phyloP scores from a whole-genome alignment of 306 rosid genomes.

The Ormosia emarginata region DNA sequence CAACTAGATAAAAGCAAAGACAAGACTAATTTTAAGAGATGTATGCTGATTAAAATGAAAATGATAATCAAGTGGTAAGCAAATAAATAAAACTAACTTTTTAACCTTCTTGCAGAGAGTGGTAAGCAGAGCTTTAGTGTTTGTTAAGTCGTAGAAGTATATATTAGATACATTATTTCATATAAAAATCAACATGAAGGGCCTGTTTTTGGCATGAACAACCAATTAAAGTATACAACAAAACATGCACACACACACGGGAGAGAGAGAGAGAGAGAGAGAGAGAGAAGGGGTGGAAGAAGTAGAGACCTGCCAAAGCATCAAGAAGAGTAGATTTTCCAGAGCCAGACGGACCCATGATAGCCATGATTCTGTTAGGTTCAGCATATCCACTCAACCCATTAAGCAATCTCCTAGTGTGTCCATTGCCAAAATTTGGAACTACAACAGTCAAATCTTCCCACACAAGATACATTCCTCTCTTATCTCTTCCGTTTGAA shows the following conservation, averaged over 20 bases:
- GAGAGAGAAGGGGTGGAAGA: not conserved
- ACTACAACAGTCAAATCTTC: conserved; percentile 68
- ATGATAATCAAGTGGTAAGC: not conserved
- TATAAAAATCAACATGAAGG: not conserved
- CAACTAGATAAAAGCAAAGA: not conserved
- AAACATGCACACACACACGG: not conserved
- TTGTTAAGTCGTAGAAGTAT: not conserved
- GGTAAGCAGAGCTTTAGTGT: not conserved
- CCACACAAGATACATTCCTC: conserved; percentile 74
- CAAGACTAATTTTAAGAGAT: not conserved
- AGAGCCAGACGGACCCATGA: conserved; percentile 98
- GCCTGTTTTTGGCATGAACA: not conserved
- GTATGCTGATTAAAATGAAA: not conserved
- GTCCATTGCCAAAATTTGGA: conserved; percentile 68
- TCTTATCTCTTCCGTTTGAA: conserved; percentile 3
- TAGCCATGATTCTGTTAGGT: conserved; percentile 82
- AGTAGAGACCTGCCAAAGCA: conserved; percentile 66
- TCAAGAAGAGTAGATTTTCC: conserved; percentile 96
- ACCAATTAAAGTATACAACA: not conserved
- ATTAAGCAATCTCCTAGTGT: conserved; percentile 63
- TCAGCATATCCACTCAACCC: conserved; percentile 80
- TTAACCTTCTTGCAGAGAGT: not conserved
- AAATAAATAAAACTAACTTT: not conserved
- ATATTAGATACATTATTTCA: not conserved
- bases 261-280: not conserved